A percentile compares a stretch with the other conserved stretches of the same genome.
Evolutionary conservation across 768 basidiomycete genomes (phyloP).

Genomic region (Cystofilobasidium bisporidii): DNA sequence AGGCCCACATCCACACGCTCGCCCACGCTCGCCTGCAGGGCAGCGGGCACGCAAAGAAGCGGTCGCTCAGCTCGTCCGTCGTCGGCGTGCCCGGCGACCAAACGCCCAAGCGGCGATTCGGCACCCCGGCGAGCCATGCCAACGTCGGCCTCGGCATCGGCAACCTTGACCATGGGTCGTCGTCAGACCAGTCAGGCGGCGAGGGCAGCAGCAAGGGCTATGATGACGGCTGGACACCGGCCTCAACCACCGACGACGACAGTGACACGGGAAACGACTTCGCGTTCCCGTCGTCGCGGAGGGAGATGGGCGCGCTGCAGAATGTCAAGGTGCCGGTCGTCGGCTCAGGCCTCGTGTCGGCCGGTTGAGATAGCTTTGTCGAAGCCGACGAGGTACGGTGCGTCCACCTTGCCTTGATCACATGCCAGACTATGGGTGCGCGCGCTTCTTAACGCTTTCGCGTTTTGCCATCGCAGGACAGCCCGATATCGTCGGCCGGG

Average conservation of each 20-base stretch:
- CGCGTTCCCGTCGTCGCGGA: background rate
- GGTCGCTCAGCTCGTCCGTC: background rate
- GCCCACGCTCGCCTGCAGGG: background rate
- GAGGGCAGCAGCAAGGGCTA: background rate
- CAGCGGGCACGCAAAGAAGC: background rate
- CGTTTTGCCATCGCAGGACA: too few species aligned
- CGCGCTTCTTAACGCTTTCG: background rate
- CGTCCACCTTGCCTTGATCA: too few species aligned
- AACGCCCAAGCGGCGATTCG: background rate
- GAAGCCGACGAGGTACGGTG: too few species aligned
- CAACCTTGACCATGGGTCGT: background rate
- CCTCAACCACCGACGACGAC: constrained; percentile 2
- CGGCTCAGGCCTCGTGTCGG: background rate
- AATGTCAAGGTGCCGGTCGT: background rate
- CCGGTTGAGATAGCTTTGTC: too few species aligned
- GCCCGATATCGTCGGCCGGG: too few species aligned
- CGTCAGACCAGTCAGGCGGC: too few species aligned
- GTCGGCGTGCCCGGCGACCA: background rate
- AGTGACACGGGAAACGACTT: background rate
- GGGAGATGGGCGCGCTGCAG: background rate
- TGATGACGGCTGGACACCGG: constrained; percentile 8
- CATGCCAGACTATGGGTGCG: background rate
- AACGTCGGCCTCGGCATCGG: constrained; percentile 5
- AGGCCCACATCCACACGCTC: constrained; percentile 8
- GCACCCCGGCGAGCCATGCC: background rate